These are phyloP conservation scores for Diacronema lutheri DNA, from an alignment of 78 protist species.

Conservation along the genomic window DNA sequence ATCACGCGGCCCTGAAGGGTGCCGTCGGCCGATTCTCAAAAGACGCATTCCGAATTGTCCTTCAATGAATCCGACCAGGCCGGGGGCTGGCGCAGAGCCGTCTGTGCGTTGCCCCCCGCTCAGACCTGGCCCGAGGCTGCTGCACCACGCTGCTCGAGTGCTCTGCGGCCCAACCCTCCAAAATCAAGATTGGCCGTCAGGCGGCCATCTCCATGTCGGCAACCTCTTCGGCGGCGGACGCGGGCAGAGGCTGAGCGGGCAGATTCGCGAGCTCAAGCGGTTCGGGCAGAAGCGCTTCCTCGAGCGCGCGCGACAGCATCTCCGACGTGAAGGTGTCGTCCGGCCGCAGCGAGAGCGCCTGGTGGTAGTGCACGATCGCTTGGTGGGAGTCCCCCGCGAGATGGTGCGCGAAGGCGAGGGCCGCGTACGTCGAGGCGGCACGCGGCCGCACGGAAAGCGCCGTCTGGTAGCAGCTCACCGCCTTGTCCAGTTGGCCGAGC, in stretches of 20 bases:
- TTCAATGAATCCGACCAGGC: too few relatives aligned
- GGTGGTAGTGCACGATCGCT: slow-evolving; percentile 29
- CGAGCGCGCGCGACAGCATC: slow-evolving; percentile 22
- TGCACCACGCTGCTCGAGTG: too few relatives aligned
- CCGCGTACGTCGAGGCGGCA: background rate
- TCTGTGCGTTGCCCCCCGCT: too few relatives aligned
- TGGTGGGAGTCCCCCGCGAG: background rate
- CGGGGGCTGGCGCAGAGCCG: too few relatives aligned
- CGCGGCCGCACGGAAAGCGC: slow-evolving; percentile 17
- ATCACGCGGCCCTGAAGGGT: too few relatives aligned
- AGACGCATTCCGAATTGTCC: too few relatives aligned
- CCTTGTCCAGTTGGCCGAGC: background rate
- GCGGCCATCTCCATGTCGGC: too few relatives aligned
- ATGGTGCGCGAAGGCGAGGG: slow-evolving; percentile 26
- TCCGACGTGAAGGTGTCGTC: slow-evolving; percentile 32
- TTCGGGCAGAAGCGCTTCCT: background rate
- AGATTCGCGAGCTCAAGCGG: background rate
- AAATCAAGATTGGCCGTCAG: too few relatives aligned
- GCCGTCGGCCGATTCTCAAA: too few relatives aligned
- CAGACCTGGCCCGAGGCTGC: too few relatives aligned
- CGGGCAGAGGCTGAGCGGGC: background rate
- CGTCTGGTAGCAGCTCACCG: background rate
- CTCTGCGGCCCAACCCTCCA: too few relatives aligned
- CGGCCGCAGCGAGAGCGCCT: slow-evolving; percentile 26
- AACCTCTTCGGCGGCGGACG: background rate